Evolutionary conservation across 805 yeast species (phyloP).

Genomic region (Kockiozyma suomiensis): DNA sequence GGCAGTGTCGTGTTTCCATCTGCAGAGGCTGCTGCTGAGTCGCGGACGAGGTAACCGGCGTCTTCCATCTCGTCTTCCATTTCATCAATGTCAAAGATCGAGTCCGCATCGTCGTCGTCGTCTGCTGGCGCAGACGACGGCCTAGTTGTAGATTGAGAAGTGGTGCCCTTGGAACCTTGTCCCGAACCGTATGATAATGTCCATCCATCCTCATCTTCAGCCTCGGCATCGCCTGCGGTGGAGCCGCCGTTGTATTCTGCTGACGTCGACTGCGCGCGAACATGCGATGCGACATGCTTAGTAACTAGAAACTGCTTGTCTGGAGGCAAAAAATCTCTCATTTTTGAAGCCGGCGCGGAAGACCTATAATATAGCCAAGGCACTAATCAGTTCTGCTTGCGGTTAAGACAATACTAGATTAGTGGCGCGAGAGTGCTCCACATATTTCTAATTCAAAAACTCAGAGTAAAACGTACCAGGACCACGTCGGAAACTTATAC

Average conservation of each 20-base stretch:
- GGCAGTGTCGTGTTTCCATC: constrained; percentile 36
- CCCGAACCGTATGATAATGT: constrained; percentile 23
- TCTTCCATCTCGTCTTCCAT: constrained; percentile 32
- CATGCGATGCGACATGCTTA: constrained; percentile 82
- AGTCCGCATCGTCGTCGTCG: constrained; percentile 24
- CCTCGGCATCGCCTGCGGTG: constrained; percentile 33
- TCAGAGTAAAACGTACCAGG: constrained; percentile 55
- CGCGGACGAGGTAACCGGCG: constrained; percentile 22
- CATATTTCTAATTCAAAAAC: no score
- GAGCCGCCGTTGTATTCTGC: constrained; percentile 16
- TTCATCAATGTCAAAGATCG: constrained; percentile 29
- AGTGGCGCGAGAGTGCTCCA: neutral
- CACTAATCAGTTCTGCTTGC: neutral
- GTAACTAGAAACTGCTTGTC: constrained; percentile 89
- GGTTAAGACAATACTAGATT: neutral
- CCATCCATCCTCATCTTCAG: constrained; percentile 44
- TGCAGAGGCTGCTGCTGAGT: neutral
- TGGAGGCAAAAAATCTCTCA: constrained; percentile 72
- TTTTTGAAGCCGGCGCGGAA: constrained; percentile 56
- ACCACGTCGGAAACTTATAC: constrained; percentile 95
- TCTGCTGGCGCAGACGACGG: neutral
- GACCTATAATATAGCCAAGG: constrained; percentile 38
- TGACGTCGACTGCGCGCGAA: constrained; percentile 55
- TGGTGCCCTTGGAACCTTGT: neutral
- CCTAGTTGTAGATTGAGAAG: neutral